These are phyloP conservation scores for Cryptococcus sp. DNA, from an alignment of 1,284 basidiomycete genomes.

Conservation along the genomic window DNA sequence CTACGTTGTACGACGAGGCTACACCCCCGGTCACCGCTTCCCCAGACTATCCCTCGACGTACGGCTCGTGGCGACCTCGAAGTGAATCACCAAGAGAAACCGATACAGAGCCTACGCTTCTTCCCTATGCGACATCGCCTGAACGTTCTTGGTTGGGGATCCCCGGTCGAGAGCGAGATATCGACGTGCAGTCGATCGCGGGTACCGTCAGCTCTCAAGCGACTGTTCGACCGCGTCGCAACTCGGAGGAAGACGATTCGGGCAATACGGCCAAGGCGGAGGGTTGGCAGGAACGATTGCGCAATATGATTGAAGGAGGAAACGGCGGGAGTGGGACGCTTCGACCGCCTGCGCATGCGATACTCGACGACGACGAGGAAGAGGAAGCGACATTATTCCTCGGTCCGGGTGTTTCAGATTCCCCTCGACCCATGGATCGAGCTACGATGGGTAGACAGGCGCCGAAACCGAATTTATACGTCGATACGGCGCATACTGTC, in stretches of 20 bases:
- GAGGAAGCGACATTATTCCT: slow-evolving; percentile 38
- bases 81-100: slow-evolving; percentile 23
- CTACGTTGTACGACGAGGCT: slow-evolving; percentile 25
- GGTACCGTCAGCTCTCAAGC: slow-evolving; percentile 30
- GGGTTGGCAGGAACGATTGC: slow-evolving; percentile 26
- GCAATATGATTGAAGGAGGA: slow-evolving; percentile 18
- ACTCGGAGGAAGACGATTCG: slow-evolving; percentile 26
- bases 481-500: slow-evolving; percentile 21
- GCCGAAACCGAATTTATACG: slow-evolving; percentile 27
- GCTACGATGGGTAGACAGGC: slow-evolving; percentile 9
- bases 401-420: slow-evolving; percentile 5
- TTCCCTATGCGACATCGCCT: slow-evolving; percentile 21
- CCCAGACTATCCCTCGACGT: slow-evolving; percentile 9
- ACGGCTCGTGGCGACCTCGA: slow-evolving; percentile 15
- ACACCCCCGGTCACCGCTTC: slow-evolving; percentile 14
- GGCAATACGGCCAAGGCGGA: slow-evolving; percentile 34
- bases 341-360: slow-evolving; percentile 1
- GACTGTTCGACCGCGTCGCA: slow-evolving; percentile 18
- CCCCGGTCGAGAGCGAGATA: slow-evolving; percentile 9
- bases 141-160: slow-evolving; percentile 20
- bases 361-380: slow-evolving; percentile 19
- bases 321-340: slow-evolving; percentile 9
- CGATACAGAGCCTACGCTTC: slow-evolving; percentile 12
- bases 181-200: slow-evolving; percentile 21
- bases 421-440: slow-evolving; percentile 2